phyloP scores from a whole-genome alignment of 2,329 filamentous ascomycete species.

The Colletotrichum cereale region DNA sequence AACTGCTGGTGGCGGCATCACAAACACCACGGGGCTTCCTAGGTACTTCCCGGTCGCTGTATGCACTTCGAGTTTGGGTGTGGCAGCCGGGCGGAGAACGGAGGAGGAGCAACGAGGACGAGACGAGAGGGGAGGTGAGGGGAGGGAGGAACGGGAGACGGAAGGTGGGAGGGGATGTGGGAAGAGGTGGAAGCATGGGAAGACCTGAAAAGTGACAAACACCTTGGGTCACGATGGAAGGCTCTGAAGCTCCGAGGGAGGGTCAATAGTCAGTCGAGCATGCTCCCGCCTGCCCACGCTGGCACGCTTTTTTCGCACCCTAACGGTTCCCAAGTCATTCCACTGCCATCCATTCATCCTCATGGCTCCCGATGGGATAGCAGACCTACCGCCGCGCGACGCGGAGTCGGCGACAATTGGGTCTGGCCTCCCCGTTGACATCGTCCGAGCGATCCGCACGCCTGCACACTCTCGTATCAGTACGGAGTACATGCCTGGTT shows the following conservation, averaged over 20 bases:
- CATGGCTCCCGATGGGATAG: not conserved
- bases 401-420: constrained; percentile 2
- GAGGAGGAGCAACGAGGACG: constrained; percentile 21
- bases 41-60: constrained; percentile 20
- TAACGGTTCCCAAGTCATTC: not conserved
- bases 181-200: not conserved
- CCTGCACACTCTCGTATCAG: not conserved
- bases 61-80: constrained; percentile 20
- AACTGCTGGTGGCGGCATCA: not conserved
- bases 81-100: constrained; percentile 24
- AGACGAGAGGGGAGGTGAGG: constrained; percentile 17
- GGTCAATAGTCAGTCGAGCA: not conserved
- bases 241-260: not conserved
- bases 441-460: constrained; percentile 27
- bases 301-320: not conserved
- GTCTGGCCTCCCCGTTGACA: constrained; percentile 8
- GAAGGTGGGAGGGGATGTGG: not conserved
- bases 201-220: not conserved
- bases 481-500: not conserved
- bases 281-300: not conserved
- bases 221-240: not conserved
- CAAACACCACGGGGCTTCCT: constrained; percentile 5
- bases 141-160: not conserved
- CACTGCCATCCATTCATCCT: not conserved
- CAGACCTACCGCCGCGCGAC: not conserved